phyloP scores from a whole-genome alignment of 345 rosid species.

The Brassica incana region DNA sequence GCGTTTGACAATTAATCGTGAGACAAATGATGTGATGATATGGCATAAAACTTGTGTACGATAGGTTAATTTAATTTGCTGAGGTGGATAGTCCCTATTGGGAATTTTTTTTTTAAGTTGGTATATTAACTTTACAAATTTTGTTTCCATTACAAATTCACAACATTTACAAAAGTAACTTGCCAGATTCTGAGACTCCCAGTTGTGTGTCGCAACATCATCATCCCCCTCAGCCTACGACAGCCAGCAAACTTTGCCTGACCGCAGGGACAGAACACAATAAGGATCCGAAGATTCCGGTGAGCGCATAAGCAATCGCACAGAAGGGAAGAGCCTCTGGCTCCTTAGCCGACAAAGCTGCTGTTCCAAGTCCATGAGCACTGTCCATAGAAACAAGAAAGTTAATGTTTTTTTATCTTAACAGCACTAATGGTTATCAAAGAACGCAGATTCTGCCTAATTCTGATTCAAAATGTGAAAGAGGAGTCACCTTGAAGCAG shows the following conservation, averaged over 20 bases:
- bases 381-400: slow-evolving; percentile 39
- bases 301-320: slow-evolving; percentile 91
- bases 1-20: too few species aligned
- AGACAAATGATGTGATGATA: too few species aligned
- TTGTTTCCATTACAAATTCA: slow-evolving; percentile 12
- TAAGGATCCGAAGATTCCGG: slow-evolving; percentile 88
- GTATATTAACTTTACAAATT: not conserved
- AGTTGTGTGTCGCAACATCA: not conserved
- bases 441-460: too few species aligned
- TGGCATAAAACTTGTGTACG: too few species aligned
- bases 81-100: too few species aligned
- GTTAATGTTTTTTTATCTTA: not conserved
- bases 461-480: not conserved
- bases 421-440: not conserved
- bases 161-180: slow-evolving; percentile 25
- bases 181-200: not conserved
- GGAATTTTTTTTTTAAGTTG: not conserved
- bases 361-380: slow-evolving; percentile 99
- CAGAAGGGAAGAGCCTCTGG: slow-evolving; percentile 97
- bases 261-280: slow-evolving; percentile 83
- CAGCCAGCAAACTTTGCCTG: slow-evolving; percentile 77
- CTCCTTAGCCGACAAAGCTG: slow-evolving; percentile 93
- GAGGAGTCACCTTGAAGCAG: slow-evolving; percentile 75
- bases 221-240: slow-evolving; percentile 52
- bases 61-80: too few species aligned